These are phyloP conservation scores for Solanum commersonii DNA, from an alignment of 257 asterid species.

Conservation along the genomic window DNA sequence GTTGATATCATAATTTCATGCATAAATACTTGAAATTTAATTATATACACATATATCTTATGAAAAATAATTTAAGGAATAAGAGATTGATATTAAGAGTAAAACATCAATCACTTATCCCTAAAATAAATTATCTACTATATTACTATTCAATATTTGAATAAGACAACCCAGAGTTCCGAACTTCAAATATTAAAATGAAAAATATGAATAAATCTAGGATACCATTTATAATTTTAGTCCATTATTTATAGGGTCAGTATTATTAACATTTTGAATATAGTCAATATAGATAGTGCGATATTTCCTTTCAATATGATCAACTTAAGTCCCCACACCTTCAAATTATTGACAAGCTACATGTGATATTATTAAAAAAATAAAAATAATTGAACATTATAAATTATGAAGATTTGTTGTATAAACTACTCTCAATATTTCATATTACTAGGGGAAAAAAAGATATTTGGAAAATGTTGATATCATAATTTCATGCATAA, in stretches of 20 bases:
- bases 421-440: background rate
- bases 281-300: background rate
- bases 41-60: accelerated
- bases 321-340: background rate
- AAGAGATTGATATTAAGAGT: background rate
- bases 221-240: too few species aligned
- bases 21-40: background rate
- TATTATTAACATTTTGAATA: too few species aligned
- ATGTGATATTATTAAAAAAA: too few species aligned
- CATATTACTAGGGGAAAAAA: too few species aligned
- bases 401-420: too few species aligned
- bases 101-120: too few species aligned
- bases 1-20: background rate
- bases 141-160: background rate
- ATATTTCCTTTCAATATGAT: background rate
- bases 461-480: background rate
- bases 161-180: too few species aligned
- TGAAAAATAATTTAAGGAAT: background rate
- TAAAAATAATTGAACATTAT: background rate
- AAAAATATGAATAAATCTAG: too few species aligned
- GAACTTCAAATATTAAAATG: background rate
- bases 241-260: too few species aligned
- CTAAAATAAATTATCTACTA: too few species aligned
- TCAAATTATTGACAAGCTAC: background rate
- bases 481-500: background rate